Percentiles rank a stretch among this genome's conserved stretches.
These are phyloP conservation scores for Starmerella stellata DNA, from an alignment of 805 yeast genomes.

Conservation along the genomic window DNA sequence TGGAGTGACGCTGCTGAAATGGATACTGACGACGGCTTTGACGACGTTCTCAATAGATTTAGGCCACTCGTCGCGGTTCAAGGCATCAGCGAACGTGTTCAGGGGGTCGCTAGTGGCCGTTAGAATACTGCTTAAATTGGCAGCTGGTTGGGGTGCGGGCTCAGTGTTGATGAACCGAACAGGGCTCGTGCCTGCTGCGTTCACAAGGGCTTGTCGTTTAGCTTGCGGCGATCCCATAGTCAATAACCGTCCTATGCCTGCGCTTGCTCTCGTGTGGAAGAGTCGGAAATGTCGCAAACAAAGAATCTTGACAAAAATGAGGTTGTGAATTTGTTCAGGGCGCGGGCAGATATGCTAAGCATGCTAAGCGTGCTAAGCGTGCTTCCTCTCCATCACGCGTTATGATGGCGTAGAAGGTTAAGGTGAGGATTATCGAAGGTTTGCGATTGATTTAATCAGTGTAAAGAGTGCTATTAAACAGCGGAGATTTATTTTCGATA, in stretches of 20 bases:
- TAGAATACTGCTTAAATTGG: background rate
- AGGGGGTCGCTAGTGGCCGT: background rate
- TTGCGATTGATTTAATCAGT: no score
- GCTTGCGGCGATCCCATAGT: background rate
- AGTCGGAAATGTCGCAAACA: background rate
- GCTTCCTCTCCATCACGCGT: no score
- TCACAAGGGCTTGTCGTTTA: background rate
- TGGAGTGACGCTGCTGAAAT: conserved; percentile 67
- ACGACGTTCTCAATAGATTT: conserved; percentile 65
- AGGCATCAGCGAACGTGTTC: background rate
- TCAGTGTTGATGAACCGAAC: background rate
- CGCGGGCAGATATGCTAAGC: no score
- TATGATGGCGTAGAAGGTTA: no score
- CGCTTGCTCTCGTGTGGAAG: background rate
- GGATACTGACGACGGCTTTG: conserved; percentile 71
- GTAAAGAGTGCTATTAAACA: no score
- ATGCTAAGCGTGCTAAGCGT: no score
- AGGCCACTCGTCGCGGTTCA: conserved; percentile 40
- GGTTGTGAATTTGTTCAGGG: background rate
- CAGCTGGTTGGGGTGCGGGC: background rate
- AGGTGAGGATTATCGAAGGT: no score
- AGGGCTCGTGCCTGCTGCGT: background rate
- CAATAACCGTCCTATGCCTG: background rate
- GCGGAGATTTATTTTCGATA: no score
- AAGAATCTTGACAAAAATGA: background rate